Evolutionary conservation across 495 filamentous ascomycete species (phyloP).

Genomic region (Xylaria bambusicola): DNA sequence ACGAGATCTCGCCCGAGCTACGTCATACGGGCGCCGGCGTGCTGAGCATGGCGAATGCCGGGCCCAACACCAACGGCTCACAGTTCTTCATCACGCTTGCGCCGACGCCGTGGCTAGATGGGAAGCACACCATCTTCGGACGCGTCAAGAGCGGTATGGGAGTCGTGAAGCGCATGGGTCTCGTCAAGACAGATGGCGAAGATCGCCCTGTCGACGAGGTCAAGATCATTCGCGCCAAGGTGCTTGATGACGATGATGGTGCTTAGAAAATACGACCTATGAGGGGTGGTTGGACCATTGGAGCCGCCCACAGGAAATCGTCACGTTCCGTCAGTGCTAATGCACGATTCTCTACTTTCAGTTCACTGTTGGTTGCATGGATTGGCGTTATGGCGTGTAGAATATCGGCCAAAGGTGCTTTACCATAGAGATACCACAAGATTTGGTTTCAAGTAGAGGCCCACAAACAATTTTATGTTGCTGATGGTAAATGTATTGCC

Average conservation of each 20-base stretch:
- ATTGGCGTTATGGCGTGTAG: constrained; percentile 14
- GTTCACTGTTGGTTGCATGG: constrained; percentile 1
- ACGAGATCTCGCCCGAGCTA: constrained; percentile 74
- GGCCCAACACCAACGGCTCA: constrained; percentile 90
- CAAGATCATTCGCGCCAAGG: constrained; percentile 71
- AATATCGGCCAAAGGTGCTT: neutral
- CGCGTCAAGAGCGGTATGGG: constrained; percentile 82
- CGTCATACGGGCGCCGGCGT: constrained; percentile 95
- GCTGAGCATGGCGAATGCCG: constrained; percentile 93
- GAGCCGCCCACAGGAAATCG: neutral
- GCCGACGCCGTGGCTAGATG: constrained; percentile 95
- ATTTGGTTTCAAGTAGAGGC: neutral
- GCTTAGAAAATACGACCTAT: neutral
- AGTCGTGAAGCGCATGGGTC: constrained; percentile 84
- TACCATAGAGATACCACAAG: constrained; percentile 2
- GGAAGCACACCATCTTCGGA: constrained; percentile 97
- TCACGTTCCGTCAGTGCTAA: no score
- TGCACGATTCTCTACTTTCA: neutral
- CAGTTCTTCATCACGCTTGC: constrained; percentile 91
- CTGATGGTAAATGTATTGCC: constrained; percentile 11
- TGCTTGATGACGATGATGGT: constrained; percentile 41
- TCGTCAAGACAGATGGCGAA: constrained; percentile 80
- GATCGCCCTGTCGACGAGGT: constrained; percentile 84
- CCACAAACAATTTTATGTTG: neutral
- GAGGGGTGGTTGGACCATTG: neutral